phyloP scores from a whole-genome alignment of 192 early-diverging fungal species.

The Coemansia sp. region DNA sequence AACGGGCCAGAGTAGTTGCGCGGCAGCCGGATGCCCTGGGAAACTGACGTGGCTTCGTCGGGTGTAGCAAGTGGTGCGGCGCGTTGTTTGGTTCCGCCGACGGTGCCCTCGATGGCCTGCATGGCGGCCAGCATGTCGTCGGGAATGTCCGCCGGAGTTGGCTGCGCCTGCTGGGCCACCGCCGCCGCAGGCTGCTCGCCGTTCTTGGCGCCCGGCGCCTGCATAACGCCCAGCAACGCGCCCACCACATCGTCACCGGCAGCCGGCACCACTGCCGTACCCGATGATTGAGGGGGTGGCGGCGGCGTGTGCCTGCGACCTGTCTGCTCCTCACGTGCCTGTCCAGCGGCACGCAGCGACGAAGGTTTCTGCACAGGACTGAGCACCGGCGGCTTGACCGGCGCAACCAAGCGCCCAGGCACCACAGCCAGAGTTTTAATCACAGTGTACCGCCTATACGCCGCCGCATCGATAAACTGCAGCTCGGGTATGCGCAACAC shows the following conservation, averaged over 20 bases:
- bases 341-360: neutral
- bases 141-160: slow-evolving; percentile 13
- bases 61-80: neutral
- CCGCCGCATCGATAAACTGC: slow-evolving; percentile 27
- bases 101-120: slow-evolving; percentile 39
- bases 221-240: slow-evolving; percentile 41
- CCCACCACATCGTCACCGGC: slow-evolving; percentile 44
- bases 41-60: neutral
- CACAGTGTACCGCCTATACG: slow-evolving; percentile 37
- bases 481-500: slow-evolving; percentile 15
- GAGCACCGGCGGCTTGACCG: neutral
- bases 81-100: neutral
- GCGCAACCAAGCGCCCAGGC: neutral
- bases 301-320: no score
- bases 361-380: slow-evolving; percentile 1
- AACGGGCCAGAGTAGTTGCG: slow-evolving; percentile 33
- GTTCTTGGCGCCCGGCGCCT: slow-evolving; percentile 17
- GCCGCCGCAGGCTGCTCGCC: neutral
- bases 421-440: neutral
- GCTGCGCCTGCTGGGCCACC: slow-evolving; percentile 2
- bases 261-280: neutral
- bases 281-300: no score
- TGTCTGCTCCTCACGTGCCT: neutral
- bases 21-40: slow-evolving; percentile 18
- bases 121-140: slow-evolving; percentile 44